A percentile compares a stretch with the other conserved stretches of the same genome.
Evolutionary conservation across 1,284 basidiomycete genomes (phyloP).

Genomic region (Wallemia mellicola): DNA sequence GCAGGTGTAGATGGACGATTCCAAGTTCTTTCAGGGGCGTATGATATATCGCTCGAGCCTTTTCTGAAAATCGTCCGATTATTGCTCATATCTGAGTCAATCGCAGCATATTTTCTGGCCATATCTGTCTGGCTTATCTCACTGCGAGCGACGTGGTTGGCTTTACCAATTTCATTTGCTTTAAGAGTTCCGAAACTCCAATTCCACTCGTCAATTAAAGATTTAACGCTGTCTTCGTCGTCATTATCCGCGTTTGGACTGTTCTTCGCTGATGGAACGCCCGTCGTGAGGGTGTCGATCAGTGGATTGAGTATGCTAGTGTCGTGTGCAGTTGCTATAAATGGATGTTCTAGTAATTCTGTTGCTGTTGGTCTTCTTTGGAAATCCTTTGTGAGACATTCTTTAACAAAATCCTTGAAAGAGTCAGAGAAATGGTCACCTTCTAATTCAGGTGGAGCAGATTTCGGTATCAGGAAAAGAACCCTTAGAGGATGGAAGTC

Average conservation of each 20-base stretch:
- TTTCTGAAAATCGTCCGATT: no score
- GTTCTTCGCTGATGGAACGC: not conserved
- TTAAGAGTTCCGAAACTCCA: constrained; percentile 9
- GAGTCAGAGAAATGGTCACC: constrained; percentile 40
- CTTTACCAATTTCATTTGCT: not conserved
- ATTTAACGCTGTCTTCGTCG: constrained; percentile 2
- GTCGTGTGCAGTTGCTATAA: constrained; percentile 57
- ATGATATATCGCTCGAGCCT: not conserved
- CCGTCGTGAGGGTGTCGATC: constrained; percentile 25
- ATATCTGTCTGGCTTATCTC: not conserved
- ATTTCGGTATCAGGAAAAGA: constrained; percentile 41
- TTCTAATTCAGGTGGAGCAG: constrained; percentile 68
- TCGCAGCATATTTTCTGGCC: not conserved
- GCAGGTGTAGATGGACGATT: not conserved
- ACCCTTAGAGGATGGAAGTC: constrained; percentile 20
- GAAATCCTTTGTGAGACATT: constrained; percentile 81
- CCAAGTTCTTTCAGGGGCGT: not conserved
- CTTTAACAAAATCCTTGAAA: constrained; percentile 75
- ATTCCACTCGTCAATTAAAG: constrained; percentile 10
- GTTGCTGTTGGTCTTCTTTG: constrained; percentile 55
- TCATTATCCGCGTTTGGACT: not conserved
- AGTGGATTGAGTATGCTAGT: constrained; percentile 50
- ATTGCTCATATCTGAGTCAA: not conserved
- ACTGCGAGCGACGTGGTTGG: not conserved
- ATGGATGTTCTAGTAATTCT: constrained; percentile 69